Percentiles rank a stretch among this genome's conserved stretches.
phyloP scores from a whole-genome alignment of 140 eudicot genomes.

The Senecio squalidus region DNA sequence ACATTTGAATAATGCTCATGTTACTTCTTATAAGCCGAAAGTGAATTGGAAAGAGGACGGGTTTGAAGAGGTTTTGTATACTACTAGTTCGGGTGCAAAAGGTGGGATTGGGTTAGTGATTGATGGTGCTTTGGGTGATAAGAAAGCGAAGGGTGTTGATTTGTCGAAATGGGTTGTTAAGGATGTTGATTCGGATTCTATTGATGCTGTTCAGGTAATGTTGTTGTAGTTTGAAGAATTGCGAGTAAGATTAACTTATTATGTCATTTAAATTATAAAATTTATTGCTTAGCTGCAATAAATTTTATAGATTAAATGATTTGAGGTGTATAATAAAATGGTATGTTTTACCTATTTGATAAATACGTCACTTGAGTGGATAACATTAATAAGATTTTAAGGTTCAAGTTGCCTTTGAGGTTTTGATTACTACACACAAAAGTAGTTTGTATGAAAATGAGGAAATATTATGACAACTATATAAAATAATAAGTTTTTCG shows the following conservation, averaged over 20 bases:
- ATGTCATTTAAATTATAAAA: too few species aligned
- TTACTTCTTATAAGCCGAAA: constrained; percentile 82
- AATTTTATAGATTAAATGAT: too few species aligned
- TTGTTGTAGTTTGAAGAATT: background rate
- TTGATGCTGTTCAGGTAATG: constrained; percentile 87
- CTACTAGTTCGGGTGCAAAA: constrained; percentile 38
- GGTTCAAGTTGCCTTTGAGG: too few species aligned
- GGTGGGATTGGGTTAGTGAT: constrained; percentile 81
- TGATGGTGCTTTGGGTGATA: constrained; percentile 32
- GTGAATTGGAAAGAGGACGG: constrained; percentile 92
- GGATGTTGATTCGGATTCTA: constrained; percentile 85
- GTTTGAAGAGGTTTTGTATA: constrained; percentile 66
- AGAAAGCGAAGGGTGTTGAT: constrained; percentile 36
- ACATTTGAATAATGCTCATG: constrained; percentile 69
- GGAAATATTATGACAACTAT: too few species aligned
- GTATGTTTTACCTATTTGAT: too few species aligned
- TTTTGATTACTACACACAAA: too few species aligned
- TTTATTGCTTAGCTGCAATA: too few species aligned
- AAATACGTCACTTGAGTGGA: too few species aligned
- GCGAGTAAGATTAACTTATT: too few species aligned
- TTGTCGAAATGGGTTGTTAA: constrained; percentile 59
- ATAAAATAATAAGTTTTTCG: too few species aligned
- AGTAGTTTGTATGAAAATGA: too few species aligned
- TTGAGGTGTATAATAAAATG: too few species aligned
- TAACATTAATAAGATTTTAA: background rate